Conservation (phyloP, 768 basidiomycete species). For the Trametes elegans region DNA sequence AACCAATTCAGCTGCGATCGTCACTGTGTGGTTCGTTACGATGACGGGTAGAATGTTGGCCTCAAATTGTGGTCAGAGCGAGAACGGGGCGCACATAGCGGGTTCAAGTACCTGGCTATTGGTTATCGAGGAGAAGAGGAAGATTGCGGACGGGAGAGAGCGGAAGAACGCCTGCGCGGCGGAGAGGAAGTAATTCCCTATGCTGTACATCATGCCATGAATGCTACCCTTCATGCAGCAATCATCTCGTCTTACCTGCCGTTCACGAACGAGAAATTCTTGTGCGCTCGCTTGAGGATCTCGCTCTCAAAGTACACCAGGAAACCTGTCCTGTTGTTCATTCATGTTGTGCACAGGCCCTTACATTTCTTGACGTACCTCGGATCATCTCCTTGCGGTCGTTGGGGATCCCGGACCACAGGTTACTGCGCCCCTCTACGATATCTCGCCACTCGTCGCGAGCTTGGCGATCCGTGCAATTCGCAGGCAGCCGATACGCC, state of each 20-base stretch:
- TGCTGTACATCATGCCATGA: constrained; percentile 39
- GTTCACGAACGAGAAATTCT: constrained; percentile 91
- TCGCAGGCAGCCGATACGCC: constrained; percentile 72
- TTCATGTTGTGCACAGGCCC: not conserved
- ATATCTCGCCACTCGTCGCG: constrained; percentile 91
- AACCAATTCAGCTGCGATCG: constrained; percentile 87
- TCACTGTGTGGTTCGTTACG: constrained; percentile 93
- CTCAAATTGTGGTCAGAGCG: constrained; percentile 30
- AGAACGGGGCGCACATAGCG: not conserved
- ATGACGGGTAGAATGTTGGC: constrained; percentile 88
- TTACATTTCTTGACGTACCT: constrained; percentile 43
- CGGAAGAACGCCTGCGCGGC: constrained; percentile 89
- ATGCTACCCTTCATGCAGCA: not conserved
- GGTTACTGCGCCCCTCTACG: constrained; percentile 76
- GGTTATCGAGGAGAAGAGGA: constrained; percentile 30
- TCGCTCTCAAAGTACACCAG: constrained; percentile 91
- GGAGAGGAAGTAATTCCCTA: constrained; percentile 90
- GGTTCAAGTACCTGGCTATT: constrained; percentile 56
- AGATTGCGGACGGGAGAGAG: constrained; percentile 60
- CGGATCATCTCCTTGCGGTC: constrained; percentile 92
- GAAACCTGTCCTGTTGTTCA: constrained; percentile 57
- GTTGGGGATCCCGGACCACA: constrained; percentile 85
- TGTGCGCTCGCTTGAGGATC: constrained; percentile 84
- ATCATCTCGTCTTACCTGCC: constrained; percentile 56
- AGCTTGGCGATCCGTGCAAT: constrained; percentile 68